Evolutionary conservation across 306 rosid species (phyloP), one percentile per base, ranked within the genome.

Genomic region (Rosa rugosa): DNA sequence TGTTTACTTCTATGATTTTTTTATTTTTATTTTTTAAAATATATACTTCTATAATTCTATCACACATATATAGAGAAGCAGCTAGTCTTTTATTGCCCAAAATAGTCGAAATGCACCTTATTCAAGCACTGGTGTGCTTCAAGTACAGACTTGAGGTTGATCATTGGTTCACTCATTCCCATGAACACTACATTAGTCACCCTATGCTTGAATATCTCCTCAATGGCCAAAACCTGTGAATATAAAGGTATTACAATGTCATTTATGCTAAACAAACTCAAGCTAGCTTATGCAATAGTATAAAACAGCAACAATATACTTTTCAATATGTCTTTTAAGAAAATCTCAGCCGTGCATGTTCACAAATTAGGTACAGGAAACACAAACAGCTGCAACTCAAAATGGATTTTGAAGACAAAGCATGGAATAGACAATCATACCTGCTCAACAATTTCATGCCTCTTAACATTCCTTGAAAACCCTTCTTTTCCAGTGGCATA

Each of bases 401-500:
- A 53, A 46, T 47, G 31, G 12, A 49, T 31, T 25, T 41, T 17
- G 25, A 73, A 45, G 77, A 71, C 31, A 23, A 70, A 64, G 76
- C 57, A 72, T 12, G 34, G 68, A 77, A 56, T 57, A 67, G 60
- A 75, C 44, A 54, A 76, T 54, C 69, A 74, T 75, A 94, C 99
- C 97, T 94, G 99, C 78, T 92, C 99, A 68, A 94, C 86, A 49
- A 94, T 94, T 86, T 94, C 99, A 84, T 94, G 97, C 27, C 86
- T 83, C 69, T 60, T 76, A 79, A 94, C 97, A 76, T 94, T 94
- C 83, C 99, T 92, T 49, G 99, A 87, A 85, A 92, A 94, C 0
- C 99, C 99, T n/a, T 97, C 99, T 82, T 94, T 92, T 51, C 99
- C 99, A 6, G 99, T 94, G 82, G 99, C 99, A 87, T 97, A 94